Base-by-base conservation (phyloP, 2,329 filamentous ascomycete species). In the Parascedosporium putredinis region DNA sequence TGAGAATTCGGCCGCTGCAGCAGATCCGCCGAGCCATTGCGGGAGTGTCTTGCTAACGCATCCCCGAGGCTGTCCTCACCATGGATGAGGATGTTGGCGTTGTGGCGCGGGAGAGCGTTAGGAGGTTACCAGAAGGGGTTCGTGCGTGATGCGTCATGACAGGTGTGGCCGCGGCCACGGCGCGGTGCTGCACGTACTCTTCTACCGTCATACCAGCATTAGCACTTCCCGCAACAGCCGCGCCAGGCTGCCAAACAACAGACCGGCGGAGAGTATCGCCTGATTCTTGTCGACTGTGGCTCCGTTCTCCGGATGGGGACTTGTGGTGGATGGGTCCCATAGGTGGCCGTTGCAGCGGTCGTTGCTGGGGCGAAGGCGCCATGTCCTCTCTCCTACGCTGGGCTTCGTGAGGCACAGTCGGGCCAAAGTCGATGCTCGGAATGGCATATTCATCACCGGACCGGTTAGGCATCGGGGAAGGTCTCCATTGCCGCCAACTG, bases 371-470 rank as follows among this genome's bases (percentile, higher is more conserved):
- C 52, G 54, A 2, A 50, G 52, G 12, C 52, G 53, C 10, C 50
- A 51, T 31, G 55, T 62, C 56, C 2, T 62, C 52, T 16, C 62
- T 42, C 58, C 54, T 10, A 66, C 68, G 29, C 25, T 54, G 50
- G 29, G 49, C 46, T 25, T 61, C 67, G 51, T 88, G 84, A 52
- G 85, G 83, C 57, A 87, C 69, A 0, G 90, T 95, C 5, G 84
- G 88, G 0, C 91, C 91, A 66, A 96, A 96, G 63, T 96, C 83
- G 54, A 95, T 78, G 4, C 75, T 68, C 1, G 88, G 87, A 53
- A 95, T 81, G 51, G 79, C 74, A 22, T 77, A 71, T 12, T 69
- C 61, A 1, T 62, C 46, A 47, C 52, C 52, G 38, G 51, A 52
- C 36, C 54, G 52, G 50, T 38, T 48, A 24, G 38, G 45, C 42